Percentiles rank a stretch among this genome's conserved stretches.
Evolutionary conservation across 1,284 basidiomycete genomes (phyloP).

Genomic region (Ustilago nuda): DNA sequence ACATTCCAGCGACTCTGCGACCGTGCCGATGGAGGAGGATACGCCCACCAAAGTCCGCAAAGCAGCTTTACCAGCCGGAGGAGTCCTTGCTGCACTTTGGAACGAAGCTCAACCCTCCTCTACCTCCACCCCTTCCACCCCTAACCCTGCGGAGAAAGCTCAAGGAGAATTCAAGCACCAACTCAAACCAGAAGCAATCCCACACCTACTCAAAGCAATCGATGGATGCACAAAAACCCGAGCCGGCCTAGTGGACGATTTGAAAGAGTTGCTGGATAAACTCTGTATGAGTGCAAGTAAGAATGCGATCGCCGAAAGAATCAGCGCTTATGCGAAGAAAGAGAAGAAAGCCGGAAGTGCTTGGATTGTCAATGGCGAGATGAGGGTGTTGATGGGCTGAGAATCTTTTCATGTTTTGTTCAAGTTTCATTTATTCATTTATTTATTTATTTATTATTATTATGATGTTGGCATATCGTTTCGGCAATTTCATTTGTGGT

Average conservation of each 20-base stretch:
- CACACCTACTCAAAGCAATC: constrained; percentile 44
- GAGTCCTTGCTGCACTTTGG: constrained; percentile 44
- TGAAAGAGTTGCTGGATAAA: constrained; percentile 56
- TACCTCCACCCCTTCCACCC: not conserved
- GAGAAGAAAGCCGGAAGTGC: constrained; percentile 52
- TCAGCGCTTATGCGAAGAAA: constrained; percentile 49
- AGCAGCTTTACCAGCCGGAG: constrained; percentile 27
- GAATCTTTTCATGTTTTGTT: too few species aligned
- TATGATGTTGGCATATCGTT: constrained; percentile 7
- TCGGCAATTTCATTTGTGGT: not conserved
- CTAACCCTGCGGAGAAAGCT: constrained; percentile 1
- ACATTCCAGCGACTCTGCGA: constrained; percentile 7
- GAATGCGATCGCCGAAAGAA: constrained; percentile 53
- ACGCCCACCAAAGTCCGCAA: constrained; percentile 24
- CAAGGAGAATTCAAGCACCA: constrained; percentile 25
- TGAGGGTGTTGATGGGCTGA: constrained; percentile 12
- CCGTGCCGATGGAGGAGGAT: constrained; percentile 5
- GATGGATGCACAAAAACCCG: constrained; percentile 59
- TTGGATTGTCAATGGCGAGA: constrained; percentile 59
- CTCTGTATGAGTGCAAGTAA: constrained; percentile 52
- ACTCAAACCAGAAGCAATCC: constrained; percentile 47
- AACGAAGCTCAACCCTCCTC: constrained; percentile 19
- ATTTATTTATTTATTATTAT: too few species aligned
- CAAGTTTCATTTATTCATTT: too few species aligned
- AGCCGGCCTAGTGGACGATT: constrained; percentile 57